These are phyloP conservation scores for Exophiala bonariae DNA, from an alignment of 2,329 filamentous ascomycete genomes.

Conservation along the genomic window DNA sequence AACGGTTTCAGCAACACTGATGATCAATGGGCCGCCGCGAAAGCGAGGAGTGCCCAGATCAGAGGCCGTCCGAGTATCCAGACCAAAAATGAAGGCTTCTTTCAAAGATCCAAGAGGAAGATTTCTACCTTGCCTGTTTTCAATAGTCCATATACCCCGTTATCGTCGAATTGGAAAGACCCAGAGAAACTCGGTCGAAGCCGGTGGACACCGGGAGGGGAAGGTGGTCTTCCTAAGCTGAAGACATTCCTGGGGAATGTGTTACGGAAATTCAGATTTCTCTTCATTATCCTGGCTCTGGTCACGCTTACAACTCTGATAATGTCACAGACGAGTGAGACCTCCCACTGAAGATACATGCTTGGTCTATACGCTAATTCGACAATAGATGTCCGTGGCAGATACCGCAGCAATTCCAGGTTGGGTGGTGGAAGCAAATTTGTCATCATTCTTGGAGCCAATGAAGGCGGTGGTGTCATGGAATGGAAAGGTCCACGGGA, in stretches of 20 bases:
- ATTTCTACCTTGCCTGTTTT: constrained; percentile 79
- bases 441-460: constrained; percentile 90
- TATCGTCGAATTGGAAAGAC: constrained; percentile 59
- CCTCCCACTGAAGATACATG: background rate
- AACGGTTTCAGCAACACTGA: constrained; percentile 53
- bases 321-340: constrained; percentile 27
- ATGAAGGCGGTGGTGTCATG: constrained; percentile 96
- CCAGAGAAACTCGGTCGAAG: constrained; percentile 74
- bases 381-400: constrained; percentile 56
- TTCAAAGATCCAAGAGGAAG: constrained; percentile 77
- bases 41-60: constrained; percentile 71
- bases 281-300: constrained; percentile 52
- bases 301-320: constrained; percentile 23
- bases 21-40: constrained; percentile 80
- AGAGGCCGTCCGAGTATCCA: constrained; percentile 77
- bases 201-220: constrained; percentile 50
- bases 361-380: constrained; percentile 28
- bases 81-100: constrained; percentile 82
- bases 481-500: constrained; percentile 97
- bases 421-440: constrained; percentile 86
- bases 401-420: constrained; percentile 69
- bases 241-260: constrained; percentile 47
- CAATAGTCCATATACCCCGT: constrained; percentile 41
- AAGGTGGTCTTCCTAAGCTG: constrained; percentile 35
- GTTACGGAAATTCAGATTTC: constrained; percentile 62